Percentiles rank a stretch among this genome's conserved stretches.
These are phyloP conservation scores for Quercus variabilis DNA, from an alignment of 306 rosid species.

Conservation along the genomic window DNA sequence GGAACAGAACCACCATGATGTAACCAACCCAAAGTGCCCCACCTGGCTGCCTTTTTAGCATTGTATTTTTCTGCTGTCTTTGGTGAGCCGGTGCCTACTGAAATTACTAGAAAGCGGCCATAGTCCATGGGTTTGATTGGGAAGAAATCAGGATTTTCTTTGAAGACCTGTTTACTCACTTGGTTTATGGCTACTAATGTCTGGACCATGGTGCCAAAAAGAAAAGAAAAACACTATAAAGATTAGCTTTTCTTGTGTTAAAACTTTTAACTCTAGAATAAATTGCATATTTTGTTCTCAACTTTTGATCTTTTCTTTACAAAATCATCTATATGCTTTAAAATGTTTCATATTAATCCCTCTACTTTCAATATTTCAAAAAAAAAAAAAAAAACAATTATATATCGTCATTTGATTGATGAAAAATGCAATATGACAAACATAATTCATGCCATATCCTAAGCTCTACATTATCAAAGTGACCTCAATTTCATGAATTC, in stretches of 20 bases:
- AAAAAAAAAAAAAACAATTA: no score
- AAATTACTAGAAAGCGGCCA: constrained; percentile 30
- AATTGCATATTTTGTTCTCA: no score
- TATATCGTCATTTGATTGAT: no score
- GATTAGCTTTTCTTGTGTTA: not conserved
- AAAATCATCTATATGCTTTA: no score
- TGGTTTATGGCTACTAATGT: constrained; percentile 33
- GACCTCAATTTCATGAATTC: no score
- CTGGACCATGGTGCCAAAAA: not conserved
- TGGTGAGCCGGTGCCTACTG: constrained; percentile 41
- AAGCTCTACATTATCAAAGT: no score
- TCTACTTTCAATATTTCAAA: no score
- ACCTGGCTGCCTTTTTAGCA: constrained; percentile 26
- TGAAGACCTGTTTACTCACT: constrained; percentile 26
- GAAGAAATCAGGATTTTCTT: constrained; percentile 31
- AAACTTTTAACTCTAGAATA: not conserved
- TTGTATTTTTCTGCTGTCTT: constrained; percentile 22
- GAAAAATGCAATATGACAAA: no score
- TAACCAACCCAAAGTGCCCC: constrained; percentile 39
- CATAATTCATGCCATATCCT: no score
- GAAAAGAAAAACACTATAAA: not conserved
- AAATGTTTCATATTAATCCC: no score
- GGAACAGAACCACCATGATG: constrained; percentile 18
- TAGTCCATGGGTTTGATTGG: constrained; percentile 32
- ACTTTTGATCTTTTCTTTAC: no score